Evolutionary conservation across 495 filamentous ascomycete species (phyloP), one percentile per base, ranked within the genome.

Genomic region (Aspergillus mulundensis): DNA sequence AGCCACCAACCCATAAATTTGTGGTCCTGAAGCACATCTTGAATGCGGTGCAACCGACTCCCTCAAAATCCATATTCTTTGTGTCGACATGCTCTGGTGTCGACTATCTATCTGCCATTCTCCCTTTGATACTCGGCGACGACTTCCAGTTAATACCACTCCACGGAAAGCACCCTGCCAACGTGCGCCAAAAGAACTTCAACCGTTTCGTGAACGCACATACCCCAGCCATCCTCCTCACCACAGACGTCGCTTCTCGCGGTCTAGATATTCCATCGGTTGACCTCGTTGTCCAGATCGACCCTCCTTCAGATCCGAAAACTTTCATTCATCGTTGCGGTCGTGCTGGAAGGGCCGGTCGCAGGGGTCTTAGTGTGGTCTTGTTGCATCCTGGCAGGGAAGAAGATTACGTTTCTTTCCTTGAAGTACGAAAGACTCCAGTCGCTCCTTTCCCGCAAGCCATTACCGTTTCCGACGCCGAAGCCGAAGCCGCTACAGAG

Each of bases 241-340:
- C 90, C 7, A 92, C 88, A 12, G 89, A 93, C 65, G 87, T 93
- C 15, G 87, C 89, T 12, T 88, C 91, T 21, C 81, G 91, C 46
- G 92, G 92, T 28, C 83, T 98, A 15, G 94, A 98, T 64, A 95
- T 98, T 57, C 94, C 95, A 1, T 87, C 90, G 54, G 91, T 97
- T 32, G 95, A 98, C 70, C 81, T 97, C 7, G 93, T 97, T 28
- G 80, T 97, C 3, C 93, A 97, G 67, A 77, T 97, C 47, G 94
- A 98, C 64, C 87, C 92, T 0, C 94, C 94, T 1, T 87, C 84
- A 25, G 93, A 97, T 66, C 90, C 94, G 0, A 97, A 97, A 69
- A 89, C 87, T 36, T 97, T 97, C 70, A 85, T 98, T 51, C 94
- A 98, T 72, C 86, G 94, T 54, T 95, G 90, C 62, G 94, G 94